Percentiles rank a stretch among this genome's conserved stretches.
These are phyloP conservation scores for Phytophthora hibernalis DNA, from an alignment of 352 stramenopile genomes.

Conservation along the genomic window DNA sequence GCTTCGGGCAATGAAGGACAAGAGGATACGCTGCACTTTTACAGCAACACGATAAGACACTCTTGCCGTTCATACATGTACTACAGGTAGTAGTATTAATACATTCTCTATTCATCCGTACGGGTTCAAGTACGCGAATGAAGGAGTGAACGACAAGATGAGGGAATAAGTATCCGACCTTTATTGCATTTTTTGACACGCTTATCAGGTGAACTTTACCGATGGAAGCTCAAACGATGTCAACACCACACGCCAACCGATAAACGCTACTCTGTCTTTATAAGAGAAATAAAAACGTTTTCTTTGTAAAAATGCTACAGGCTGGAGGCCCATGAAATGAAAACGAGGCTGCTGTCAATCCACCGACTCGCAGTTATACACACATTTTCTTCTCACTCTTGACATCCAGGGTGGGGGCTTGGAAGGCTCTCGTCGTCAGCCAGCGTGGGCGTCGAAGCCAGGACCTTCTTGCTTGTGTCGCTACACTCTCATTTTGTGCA, in stretches of 20 bases:
- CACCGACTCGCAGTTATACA: conserved; percentile 51
- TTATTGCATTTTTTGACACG: neutral
- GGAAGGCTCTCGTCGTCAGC: conserved; percentile 16
- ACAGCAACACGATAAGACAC: too few species aligned
- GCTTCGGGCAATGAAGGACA: neutral
- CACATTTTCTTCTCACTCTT: conserved; percentile 42
- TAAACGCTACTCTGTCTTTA: conserved; percentile 26
- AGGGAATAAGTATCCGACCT: conserved; percentile 12
- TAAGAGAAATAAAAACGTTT: conserved; percentile 31
- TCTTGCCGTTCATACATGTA: too few species aligned
- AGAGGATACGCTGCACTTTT: neutral
- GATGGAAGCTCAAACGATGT: conserved; percentile 10
- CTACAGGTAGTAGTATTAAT: too few species aligned
- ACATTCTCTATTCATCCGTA: too few species aligned
- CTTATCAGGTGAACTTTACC: neutral
- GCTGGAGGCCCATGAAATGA: conserved; percentile 33
- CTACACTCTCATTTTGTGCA: conserved; percentile 30
- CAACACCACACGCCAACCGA: neutral
- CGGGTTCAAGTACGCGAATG: too few species aligned
- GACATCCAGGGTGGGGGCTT: conserved; percentile 36
- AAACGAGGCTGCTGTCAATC: conserved; percentile 42
- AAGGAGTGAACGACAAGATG: neutral
- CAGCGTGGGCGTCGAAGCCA: conserved; percentile 19
- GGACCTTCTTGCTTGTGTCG: conserved; percentile 29
- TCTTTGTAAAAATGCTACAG: conserved; percentile 47